Base-by-base conservation (phyloP, 2,329 filamentous ascomycete species). In the Penicillium sp. region DNA sequence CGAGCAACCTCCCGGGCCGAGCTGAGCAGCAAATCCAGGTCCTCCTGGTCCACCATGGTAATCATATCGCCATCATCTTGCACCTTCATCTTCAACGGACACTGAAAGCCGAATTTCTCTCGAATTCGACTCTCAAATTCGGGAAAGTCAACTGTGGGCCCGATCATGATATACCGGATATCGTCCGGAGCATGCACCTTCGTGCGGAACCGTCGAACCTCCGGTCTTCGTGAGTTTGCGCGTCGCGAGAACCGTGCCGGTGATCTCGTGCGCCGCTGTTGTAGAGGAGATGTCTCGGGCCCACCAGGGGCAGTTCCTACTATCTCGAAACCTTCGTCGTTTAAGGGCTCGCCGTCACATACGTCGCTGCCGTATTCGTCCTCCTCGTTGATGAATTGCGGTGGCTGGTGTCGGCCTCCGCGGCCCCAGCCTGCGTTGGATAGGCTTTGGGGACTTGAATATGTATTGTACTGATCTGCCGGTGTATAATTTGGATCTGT, bases 11-110 rank as follows among this genome's bases (percentile, higher is more conserved):
- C 81, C 70, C 84, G 89, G 6, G 86, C 85, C 42, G 78, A 81
- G 69, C 83, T 81, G 48, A 97, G 80, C 25, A 90, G 85, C 84
- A 96, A 89, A 45, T 97, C 92, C 56, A 96, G 74, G 75, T 99
- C 94, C 66, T 99, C 94, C 71, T 96, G 90, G 70, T 99, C 94
- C 27, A 88, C 91, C 83, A 99, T 87, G 28, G 92, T 96, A 66
- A 99, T 95, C 88, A 96, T 92, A 66, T 97, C 92, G 3, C 88
- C 88, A 49, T 87, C 80, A 62, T 97, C 94, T 78, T 94, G 94
- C 73, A 96, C 87, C 79, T 92, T 95, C 76, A 96, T 92, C 51
- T 84, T 83, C 55, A 86, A 76, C 49, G 82, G 78, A 50, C 65
- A 63, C 30, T 63, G 66, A 56, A 96, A 79, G 13, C 82, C 86